Evolutionary conservation across 164 flowering plant genomes (phyloP).

Genomic region (Litsea cubeba): DNA sequence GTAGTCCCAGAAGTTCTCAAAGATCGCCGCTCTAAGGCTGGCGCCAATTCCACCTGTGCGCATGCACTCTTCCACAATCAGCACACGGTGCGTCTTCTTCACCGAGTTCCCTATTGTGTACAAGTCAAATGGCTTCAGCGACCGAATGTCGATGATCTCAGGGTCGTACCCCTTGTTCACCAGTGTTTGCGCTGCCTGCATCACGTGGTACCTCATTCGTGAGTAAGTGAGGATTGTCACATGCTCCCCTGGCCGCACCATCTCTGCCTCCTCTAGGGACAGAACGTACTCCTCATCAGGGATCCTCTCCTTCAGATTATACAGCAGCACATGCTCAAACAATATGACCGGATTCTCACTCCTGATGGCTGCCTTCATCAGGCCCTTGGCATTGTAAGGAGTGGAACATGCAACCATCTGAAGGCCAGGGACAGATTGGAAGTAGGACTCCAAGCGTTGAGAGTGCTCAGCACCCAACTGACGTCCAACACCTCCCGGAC

Average conservation of each 20-base stretch:
- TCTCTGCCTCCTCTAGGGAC: conserved; percentile 84
- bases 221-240: conserved; percentile 82
- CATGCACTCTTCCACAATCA: conserved; percentile 95
- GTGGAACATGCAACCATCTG: conserved; percentile 97
- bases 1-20: conserved; percentile 79
- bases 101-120: conserved; percentile 80
- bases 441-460: conserved; percentile 82
- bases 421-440: conserved; percentile 88
- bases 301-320: conserved; percentile 83
- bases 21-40: conserved; percentile 79
- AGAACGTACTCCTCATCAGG: conserved; percentile 80
- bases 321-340: conserved; percentile 83
- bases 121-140: conserved; percentile 82
- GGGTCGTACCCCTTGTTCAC: conserved; percentile 93
- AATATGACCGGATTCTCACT: conserved; percentile 87
- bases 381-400: conserved; percentile 87
- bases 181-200: conserved; percentile 88
- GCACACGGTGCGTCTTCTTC: conserved; percentile 79
- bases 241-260: conserved; percentile 92
- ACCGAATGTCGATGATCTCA: conserved; percentile 83
- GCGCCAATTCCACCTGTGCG: conserved; percentile 95
- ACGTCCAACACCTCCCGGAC: conserved; percentile 92
- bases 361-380: conserved; percentile 90
- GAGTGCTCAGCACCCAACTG: conserved; percentile 94
- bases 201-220: conserved; percentile 89